Percentiles rank a stretch among this genome's conserved stretches.
phyloP scores from a whole-genome alignment of 768 basidiomycete species.

The Trametes gibbosa region DNA sequence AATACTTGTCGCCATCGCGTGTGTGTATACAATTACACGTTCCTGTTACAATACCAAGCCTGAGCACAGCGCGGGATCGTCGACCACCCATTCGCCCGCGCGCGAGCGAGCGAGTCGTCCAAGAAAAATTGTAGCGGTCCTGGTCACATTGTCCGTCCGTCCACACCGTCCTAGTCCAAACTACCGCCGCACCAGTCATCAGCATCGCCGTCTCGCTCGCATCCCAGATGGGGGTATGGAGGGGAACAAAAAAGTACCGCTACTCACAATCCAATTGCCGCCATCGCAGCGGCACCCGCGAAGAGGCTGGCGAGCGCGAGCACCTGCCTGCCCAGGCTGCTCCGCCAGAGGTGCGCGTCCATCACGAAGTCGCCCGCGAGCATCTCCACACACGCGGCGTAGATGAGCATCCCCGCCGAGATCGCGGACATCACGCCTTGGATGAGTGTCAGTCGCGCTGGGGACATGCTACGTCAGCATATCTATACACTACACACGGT shows the following conservation, averaged over 20 bases:
- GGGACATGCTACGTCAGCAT: neutral
- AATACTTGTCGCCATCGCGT: neutral
- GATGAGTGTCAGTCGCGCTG: conserved; percentile 50
- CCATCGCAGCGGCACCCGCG: conserved; percentile 61
- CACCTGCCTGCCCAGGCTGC: conserved; percentile 39
- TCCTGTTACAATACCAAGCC: conserved; percentile 1
- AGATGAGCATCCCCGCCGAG: conserved; percentile 81
- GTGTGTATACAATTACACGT: neutral
- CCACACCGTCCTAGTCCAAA: neutral
- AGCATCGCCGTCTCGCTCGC: neutral
- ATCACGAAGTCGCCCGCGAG: conserved; percentile 83
- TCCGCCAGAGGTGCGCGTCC: conserved; percentile 52
- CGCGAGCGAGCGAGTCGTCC: neutral
- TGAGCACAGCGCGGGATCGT: neutral
- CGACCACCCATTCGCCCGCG: neutral
- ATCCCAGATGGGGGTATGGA: neutral
- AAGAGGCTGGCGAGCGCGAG: conserved; percentile 60
- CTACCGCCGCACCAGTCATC: neutral
- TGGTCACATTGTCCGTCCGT: neutral
- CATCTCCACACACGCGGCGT: conserved; percentile 84
- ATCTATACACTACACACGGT: conserved; percentile 1
- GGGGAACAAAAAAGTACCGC: too few species aligned
- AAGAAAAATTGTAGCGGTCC: neutral
- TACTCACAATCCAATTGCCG: conserved; percentile 22
- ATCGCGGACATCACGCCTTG: conserved; percentile 81